A percentile compares a stretch with the other conserved stretches of the same genome.
phyloP scores from a whole-genome alignment of 257 asterid genomes.

The Nicotiana tomentosiformis region DNA sequence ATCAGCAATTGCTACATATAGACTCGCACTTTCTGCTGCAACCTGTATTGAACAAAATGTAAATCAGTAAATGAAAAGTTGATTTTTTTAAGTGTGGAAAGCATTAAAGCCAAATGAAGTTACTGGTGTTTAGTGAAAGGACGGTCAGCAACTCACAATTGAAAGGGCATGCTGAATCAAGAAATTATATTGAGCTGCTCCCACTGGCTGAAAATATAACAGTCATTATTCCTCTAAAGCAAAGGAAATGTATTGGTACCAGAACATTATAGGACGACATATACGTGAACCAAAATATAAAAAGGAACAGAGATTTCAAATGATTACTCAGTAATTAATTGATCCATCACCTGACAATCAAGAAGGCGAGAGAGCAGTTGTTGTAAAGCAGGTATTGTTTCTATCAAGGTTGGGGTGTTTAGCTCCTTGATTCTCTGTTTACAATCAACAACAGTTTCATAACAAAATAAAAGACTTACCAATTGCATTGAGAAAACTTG shows the following conservation, averaged over 20 bases:
- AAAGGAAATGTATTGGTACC: not conserved
- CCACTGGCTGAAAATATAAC: constrained; percentile 46
- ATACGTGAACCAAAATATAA: no score
- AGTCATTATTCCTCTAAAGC: constrained; percentile 10
- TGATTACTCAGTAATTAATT: not conserved
- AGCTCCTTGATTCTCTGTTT: constrained; percentile 55
- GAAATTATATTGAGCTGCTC: constrained; percentile 57
- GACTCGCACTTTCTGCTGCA: constrained; percentile 70
- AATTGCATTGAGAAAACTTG: not conserved
- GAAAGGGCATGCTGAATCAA: constrained; percentile 69
- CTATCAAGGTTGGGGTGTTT: constrained; percentile 48
- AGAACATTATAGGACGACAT: not conserved
- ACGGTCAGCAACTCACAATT: constrained; percentile 44
- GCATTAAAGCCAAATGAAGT: constrained; percentile 13
- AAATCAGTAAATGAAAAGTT: constrained; percentile 1
- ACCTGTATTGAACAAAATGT: constrained; percentile 40
- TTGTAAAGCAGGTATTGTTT: constrained; percentile 61
- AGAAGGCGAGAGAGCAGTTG: constrained; percentile 73
- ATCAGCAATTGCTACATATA: constrained; percentile 76
- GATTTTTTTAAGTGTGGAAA: not conserved
- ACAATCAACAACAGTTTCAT: not conserved
- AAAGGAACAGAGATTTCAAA: not conserved
- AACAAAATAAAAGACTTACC: not conserved
- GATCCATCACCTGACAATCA: constrained; percentile 49
- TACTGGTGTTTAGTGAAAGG: not conserved